Evolutionary conservation across 306 rosid species (phyloP).

Genomic region (Begonia masoniana): DNA sequence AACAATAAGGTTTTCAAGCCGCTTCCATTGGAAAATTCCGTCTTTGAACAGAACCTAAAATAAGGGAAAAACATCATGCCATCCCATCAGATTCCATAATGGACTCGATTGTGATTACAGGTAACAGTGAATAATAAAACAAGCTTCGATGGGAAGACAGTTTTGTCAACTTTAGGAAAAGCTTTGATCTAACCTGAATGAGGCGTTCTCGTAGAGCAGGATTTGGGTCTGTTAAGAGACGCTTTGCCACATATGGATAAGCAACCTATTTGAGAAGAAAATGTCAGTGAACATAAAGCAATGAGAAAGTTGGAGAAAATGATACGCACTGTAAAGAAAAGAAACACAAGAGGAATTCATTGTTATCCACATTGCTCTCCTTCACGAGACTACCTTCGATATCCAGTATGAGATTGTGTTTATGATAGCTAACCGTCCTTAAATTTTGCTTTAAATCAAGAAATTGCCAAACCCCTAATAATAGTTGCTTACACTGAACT

Average conservation of each 20-base stretch:
- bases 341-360: background rate
- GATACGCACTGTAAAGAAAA: conserved; percentile 1
- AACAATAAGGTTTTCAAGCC: conserved; percentile 89
- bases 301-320: conserved; percentile 9
- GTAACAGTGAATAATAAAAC: too few relatives aligned
- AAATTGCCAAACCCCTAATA: too few relatives aligned
- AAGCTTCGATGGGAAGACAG: too few relatives aligned
- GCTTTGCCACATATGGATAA: conserved; percentile 94
- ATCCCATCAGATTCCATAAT: background rate
- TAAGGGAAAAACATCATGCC: background rate
- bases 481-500: too few relatives aligned
- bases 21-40: conserved; percentile 94
- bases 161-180: conserved; percentile 3
- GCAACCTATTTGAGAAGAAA: conserved; percentile 60
- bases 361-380: too few relatives aligned
- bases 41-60: conserved; percentile 87
- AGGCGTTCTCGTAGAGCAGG: conserved; percentile 98
- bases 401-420: too few relatives aligned
- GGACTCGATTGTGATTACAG: too few relatives aligned
- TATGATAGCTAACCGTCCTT: too few relatives aligned
- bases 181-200: conserved; percentile 59
- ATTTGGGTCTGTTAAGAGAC: conserved; percentile 89
- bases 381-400: too few relatives aligned
- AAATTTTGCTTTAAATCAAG: too few relatives aligned
- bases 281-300: conserved; percentile 11